Conservation (phyloP, 306 rosid species). For the Gleditsia sinensis region DNA sequence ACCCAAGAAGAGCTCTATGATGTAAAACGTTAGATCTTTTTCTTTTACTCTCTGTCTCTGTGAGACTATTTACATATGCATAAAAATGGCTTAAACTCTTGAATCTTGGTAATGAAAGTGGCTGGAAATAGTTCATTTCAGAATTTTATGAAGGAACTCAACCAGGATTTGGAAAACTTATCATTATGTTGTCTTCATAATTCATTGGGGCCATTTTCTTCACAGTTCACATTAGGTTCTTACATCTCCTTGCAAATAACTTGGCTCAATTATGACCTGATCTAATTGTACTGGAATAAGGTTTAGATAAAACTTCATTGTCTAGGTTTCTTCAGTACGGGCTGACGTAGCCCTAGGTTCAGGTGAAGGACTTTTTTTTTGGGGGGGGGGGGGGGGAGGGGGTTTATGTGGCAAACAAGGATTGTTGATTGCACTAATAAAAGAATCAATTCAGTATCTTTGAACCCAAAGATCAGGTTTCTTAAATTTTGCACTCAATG, state of each 20-base stretch:
- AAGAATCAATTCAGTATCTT: not conserved
- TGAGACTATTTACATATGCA: not conserved
- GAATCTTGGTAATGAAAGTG: not conserved
- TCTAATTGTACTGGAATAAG: not conserved
- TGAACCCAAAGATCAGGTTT: not conserved
- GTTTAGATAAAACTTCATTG: not conserved
- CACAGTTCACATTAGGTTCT: not conserved
- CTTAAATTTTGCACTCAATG: not conserved
- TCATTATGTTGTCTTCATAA: constrained; percentile 9
- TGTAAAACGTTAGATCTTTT: constrained; percentile 14
- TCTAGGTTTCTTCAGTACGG: constrained; percentile 10
- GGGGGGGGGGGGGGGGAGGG: too few species aligned
- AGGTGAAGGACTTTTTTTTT: not conserved
- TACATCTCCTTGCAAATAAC: not conserved
- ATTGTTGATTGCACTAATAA: not conserved
- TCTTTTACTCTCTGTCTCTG: not conserved
- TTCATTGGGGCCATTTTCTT: constrained; percentile 9
- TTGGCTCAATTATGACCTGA: not conserved
- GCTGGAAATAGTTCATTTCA: constrained; percentile 11
- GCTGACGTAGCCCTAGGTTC: constrained; percentile 19
- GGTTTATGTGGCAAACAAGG: not conserved
- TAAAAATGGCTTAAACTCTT: not conserved
- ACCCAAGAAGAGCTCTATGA: not conserved
- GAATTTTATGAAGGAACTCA: not conserved
- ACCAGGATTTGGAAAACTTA: not conserved